Conservation (phyloP, 2,329 filamentous ascomycete genomes). For the Phialophora macrospora region DNA sequence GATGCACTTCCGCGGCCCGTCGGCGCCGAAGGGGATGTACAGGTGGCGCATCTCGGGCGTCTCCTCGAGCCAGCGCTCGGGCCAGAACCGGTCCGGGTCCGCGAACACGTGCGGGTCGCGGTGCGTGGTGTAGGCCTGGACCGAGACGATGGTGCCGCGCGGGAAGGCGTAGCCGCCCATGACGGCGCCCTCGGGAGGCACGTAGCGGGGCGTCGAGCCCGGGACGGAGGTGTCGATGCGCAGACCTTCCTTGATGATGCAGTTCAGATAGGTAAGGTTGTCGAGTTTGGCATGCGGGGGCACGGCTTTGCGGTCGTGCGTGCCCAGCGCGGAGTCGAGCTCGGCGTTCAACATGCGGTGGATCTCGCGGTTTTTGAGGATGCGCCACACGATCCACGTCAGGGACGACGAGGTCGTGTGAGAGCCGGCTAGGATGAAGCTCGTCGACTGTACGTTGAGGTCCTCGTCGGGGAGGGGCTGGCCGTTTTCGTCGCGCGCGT, state of each 20-base stretch:
- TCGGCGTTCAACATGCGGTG: constrained; percentile 3
- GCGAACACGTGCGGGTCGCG: constrained; percentile 17
- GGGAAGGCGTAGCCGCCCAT: constrained; percentile 2
- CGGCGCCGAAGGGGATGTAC: constrained; percentile 20
- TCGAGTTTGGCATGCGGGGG: constrained; percentile 13
- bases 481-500: constrained; percentile 12
- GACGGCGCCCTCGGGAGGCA: constrained; percentile 6
- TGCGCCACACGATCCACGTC: constrained; percentile 26
- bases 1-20: constrained; percentile 21
- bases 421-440: constrained; percentile 21
- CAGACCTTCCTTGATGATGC: constrained; percentile 17
- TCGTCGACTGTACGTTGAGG: constrained; percentile 18
- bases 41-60: constrained; percentile 19
- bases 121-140: constrained; percentile 21
- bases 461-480: constrained; percentile 13
- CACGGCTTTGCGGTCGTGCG: background rate
- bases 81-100: constrained; percentile 16
- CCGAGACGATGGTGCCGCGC: constrained; percentile 13
- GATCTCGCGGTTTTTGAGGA: constrained; percentile 14
- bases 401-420: constrained; percentile 17
- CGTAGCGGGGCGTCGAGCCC: constrained; percentile 22
- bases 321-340: constrained; percentile 10
- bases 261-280: constrained; percentile 15
- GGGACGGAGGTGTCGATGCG: constrained; percentile 21
- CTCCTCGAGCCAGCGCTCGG: constrained; percentile 20